Conservation (phyloP, 371 early-diverging fungal species). For the Saksenaea oblongispora region DNA sequence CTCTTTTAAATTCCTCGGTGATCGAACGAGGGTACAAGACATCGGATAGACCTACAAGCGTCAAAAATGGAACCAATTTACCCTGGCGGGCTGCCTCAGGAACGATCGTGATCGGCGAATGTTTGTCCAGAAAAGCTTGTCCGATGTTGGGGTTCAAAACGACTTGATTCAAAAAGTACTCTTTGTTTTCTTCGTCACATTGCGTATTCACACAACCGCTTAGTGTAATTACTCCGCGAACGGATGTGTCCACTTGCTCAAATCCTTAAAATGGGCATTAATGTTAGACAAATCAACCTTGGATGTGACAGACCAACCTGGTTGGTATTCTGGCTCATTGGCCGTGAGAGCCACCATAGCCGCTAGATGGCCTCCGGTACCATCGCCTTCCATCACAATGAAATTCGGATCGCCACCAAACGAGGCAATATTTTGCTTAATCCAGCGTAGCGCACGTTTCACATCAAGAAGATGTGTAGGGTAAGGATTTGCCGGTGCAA, state of each 20-base stretch:
- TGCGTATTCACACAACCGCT: conserved; percentile 51
- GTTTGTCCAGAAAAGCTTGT: conserved; percentile 37
- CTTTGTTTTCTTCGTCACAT: conserved; percentile 14
- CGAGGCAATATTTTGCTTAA: conserved; percentile 25
- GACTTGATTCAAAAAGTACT: conserved; percentile 37
- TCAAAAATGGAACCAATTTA: conserved; percentile 31
- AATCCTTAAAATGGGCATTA: conserved; percentile 43
- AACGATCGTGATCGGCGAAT: conserved; percentile 44
- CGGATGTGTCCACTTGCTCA: conserved; percentile 67
- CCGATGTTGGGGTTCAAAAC: conserved; percentile 32
- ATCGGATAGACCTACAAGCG: conserved; percentile 36
- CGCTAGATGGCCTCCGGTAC: conserved; percentile 73
- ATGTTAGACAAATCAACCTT: not conserved
- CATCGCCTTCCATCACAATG: conserved; percentile 44
- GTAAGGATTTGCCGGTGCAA: conserved; percentile 47
- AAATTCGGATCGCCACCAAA: conserved; percentile 34
- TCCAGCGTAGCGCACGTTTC: conserved; percentile 50
- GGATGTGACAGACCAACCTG: conserved; percentile 16
- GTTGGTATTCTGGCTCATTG: conserved; percentile 64
- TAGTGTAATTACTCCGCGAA: conserved; percentile 56
- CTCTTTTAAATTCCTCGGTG: conserved; percentile 24
- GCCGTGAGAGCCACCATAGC: conserved; percentile 65
- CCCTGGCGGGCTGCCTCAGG: conserved; percentile 15
- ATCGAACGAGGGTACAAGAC: conserved; percentile 18
- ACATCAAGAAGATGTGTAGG: conserved; percentile 60